Evolutionary conservation across 768 basidiomycete genomes (phyloP).

Genomic region (Boletales sp.): DNA sequence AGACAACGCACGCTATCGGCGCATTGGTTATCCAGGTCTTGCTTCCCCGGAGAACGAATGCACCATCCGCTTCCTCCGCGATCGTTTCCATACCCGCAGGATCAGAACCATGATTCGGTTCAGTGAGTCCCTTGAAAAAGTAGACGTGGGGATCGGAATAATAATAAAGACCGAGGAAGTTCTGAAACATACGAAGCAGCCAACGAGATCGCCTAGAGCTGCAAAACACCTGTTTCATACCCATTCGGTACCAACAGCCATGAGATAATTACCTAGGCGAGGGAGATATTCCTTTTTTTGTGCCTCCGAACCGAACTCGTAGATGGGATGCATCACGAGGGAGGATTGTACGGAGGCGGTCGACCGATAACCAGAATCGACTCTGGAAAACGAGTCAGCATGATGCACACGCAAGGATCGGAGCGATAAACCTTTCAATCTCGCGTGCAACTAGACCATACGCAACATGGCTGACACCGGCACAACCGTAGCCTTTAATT

Average conservation of each 20-base stretch:
- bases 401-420: neutral
- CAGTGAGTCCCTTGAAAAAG: constrained; percentile 77
- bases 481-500: constrained; percentile 91
- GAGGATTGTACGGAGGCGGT: constrained; percentile 95
- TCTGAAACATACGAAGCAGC: constrained; percentile 76
- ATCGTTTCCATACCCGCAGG: constrained; percentile 97
- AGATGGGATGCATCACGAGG: constrained; percentile 92
- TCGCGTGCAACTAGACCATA: constrained; percentile 94
- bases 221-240: constrained; percentile 7
- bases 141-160: neutral
- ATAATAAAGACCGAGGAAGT: neutral
- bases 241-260: neutral
- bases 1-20: constrained; percentile 69
- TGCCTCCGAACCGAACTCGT: constrained; percentile 82
- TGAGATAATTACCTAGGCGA: constrained; percentile 53
- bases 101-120: constrained; percentile 96
- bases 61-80: constrained; percentile 80
- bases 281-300: constrained; percentile 94
- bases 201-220: constrained; percentile 85
- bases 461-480: constrained; percentile 86
- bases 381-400: constrained; percentile 39
- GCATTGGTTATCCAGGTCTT: constrained; percentile 99
- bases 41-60: constrained; percentile 82
- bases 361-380: constrained; percentile 96
- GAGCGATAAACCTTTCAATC: constrained; percentile 68